A percentile compares a stretch with the other conserved stretches of the same genome.
Conservation (phyloP, 1,139 yeast genomes). For the Suhomyces terraborum region DNA sequence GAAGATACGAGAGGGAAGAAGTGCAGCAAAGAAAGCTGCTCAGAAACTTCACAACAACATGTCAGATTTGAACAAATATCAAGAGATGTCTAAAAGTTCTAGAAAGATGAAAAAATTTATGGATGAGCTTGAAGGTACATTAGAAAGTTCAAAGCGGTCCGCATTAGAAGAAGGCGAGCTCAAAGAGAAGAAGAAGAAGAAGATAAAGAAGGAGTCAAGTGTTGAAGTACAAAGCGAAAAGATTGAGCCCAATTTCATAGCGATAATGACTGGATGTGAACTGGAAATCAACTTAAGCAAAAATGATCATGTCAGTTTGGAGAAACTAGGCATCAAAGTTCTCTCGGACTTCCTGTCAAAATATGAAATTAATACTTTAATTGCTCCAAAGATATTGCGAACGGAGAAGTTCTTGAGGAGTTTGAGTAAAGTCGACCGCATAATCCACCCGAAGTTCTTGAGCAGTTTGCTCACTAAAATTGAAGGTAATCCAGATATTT, state of each 20-base stretch:
- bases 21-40: slow-evolving; percentile 70
- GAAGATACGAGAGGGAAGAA: slow-evolving; percentile 30
- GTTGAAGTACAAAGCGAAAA: slow-evolving; percentile 5
- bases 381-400: slow-evolving; percentile 78
- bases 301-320: slow-evolving; percentile 31
- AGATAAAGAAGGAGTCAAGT: slow-evolving; percentile 6
- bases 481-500: slow-evolving; percentile 14
- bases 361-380: slow-evolving; percentile 44
- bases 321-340: slow-evolving; percentile 43
- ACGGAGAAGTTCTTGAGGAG: slow-evolving; percentile 79
- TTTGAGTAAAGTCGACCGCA: slow-evolving; percentile 36
- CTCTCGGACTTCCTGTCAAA: slow-evolving; percentile 34
- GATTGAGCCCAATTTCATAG: slow-evolving; percentile 30
- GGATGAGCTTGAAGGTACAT: slow-evolving; percentile 32
- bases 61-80: slow-evolving; percentile 64
- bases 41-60: slow-evolving; percentile 67
- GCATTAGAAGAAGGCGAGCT: slow-evolving; percentile 3
- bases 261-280: slow-evolving; percentile 68
- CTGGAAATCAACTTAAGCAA: slow-evolving; percentile 41
- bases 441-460: slow-evolving; percentile 52
- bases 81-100: slow-evolving; percentile 45
- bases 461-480: slow-evolving; percentile 39
- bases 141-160: slow-evolving; percentile 10
- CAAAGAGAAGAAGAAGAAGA: slow-evolving; percentile 3
- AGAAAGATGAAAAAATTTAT: slow-evolving; percentile 42